phyloP scores from a whole-genome alignment of 164 flowering plant genomes.

The Stephania cephalantha region DNA sequence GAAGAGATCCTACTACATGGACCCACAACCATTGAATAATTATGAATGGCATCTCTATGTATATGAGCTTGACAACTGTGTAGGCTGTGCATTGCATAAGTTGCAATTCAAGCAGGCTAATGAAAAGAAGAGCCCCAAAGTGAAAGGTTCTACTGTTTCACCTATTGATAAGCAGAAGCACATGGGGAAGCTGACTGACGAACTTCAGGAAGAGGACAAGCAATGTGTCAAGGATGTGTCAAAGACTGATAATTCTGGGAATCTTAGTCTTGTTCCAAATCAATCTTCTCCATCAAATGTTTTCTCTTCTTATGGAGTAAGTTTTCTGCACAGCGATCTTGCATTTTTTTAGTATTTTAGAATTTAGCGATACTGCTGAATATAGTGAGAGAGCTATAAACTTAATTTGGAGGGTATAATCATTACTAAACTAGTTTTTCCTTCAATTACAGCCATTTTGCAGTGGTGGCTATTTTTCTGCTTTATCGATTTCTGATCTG shows the following conservation, averaged over 20 bases:
- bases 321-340: slow-evolving; percentile 37
- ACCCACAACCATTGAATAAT: slow-evolving; percentile 76
- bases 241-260: slow-evolving; percentile 32
- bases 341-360: slow-evolving; percentile 23
- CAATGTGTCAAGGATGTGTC: slow-evolving; percentile 44
- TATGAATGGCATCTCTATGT: slow-evolving; percentile 95
- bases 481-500: background rate
- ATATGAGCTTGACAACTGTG: slow-evolving; percentile 81
- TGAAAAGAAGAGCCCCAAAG: slow-evolving; percentile 71
- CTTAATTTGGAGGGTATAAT: background rate
- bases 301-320: slow-evolving; percentile 33
- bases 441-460: background rate
- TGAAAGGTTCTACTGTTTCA: slow-evolving; percentile 51
- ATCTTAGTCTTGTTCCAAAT: slow-evolving; percentile 20
- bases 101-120: slow-evolving; percentile 79
- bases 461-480: background rate
- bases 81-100: slow-evolving; percentile 77
- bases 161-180: slow-evolving; percentile 84
- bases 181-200: slow-evolving; percentile 82
- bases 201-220: slow-evolving; percentile 58
- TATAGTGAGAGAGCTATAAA: slow-evolving; percentile 14
- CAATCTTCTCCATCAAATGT: slow-evolving; percentile 31
- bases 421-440: background rate
- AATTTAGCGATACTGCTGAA: slow-evolving; percentile 41
- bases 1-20: slow-evolving; percentile 97